phyloP scores from a whole-genome alignment of 768 basidiomycete genomes.

The Tricholoma flavovirens region DNA sequence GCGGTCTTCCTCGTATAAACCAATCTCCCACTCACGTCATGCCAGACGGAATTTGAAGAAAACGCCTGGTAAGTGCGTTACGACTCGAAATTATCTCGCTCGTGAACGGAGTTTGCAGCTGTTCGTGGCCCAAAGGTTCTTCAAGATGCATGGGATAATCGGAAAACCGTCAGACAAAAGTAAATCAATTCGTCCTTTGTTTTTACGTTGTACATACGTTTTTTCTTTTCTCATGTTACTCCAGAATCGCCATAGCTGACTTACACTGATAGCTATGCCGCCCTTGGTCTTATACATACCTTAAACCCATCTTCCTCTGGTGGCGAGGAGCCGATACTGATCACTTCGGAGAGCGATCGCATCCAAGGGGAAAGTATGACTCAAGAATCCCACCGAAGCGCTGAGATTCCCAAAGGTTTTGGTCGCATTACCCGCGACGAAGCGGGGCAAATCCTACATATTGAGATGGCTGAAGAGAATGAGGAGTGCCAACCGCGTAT shows the following conservation, averaged over 20 bases:
- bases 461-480: slow-evolving; percentile 58
- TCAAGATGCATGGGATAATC: slow-evolving; percentile 82
- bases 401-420: slow-evolving; percentile 52
- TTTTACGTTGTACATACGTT: not conserved
- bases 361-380: slow-evolving; percentile 10
- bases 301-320: slow-evolving; percentile 66
- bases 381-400: slow-evolving; percentile 13
- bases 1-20: slow-evolving; percentile 68
- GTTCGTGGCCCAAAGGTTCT: slow-evolving; percentile 78
- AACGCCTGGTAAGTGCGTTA: slow-evolving; percentile 53
- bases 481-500: slow-evolving; percentile 21
- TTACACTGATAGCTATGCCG: slow-evolving; percentile 53
- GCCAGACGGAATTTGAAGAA: slow-evolving; percentile 76
- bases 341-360: slow-evolving; percentile 5
- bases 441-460: slow-evolving; percentile 64
- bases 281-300: slow-evolving; percentile 66
- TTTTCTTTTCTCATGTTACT: not conserved
- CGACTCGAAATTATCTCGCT: not conserved
- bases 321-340: slow-evolving; percentile 49
- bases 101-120: slow-evolving; percentile 31
- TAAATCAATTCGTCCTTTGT: slow-evolving; percentile 31
- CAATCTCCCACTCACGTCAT: slow-evolving; percentile 67
- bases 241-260: not conserved
- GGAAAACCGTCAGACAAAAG: slow-evolving; percentile 91
- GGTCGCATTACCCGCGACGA: slow-evolving; percentile 82